phyloP scores from a whole-genome alignment of 441 rosid species.

The Gossypium schwendimanii region DNA sequence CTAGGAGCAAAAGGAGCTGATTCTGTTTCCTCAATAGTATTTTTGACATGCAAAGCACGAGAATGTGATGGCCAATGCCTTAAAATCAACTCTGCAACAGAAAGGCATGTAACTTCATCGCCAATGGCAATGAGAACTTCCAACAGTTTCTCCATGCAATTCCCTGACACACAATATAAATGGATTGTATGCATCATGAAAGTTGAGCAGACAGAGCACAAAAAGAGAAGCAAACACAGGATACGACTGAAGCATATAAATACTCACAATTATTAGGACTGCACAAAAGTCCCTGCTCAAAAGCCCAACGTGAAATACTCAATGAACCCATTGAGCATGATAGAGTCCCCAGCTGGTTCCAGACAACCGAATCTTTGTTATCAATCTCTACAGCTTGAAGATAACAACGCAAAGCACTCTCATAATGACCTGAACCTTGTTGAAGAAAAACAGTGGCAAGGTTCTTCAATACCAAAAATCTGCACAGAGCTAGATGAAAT shows the following conservation, averaged over 20 bases:
- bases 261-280: conserved; percentile 95
- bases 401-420: conserved; percentile 85
- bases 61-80: conserved; percentile 99
- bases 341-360: conserved; percentile 96
- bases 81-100: conserved; percentile 87
- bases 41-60: conserved; percentile 86
- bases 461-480: conserved; percentile 93
- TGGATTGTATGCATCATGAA: background rate
- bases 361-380: conserved; percentile 90
- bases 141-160: conserved; percentile 97
- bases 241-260: conserved; percentile 6
- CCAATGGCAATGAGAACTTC: conserved; percentile 98
- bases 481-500: conserved; percentile 22
- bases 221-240: background rate
- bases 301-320: conserved; percentile 97
- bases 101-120: conserved; percentile 96
- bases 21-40: conserved; percentile 69
- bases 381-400: conserved; percentile 99
- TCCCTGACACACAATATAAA: conserved; percentile 51
- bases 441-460: conserved; percentile 89
- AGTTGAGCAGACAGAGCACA: conserved; percentile 5
- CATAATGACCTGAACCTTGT: conserved; percentile 77
- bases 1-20: conserved; percentile 78
- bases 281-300: conserved; percentile 97
- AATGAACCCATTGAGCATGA: conserved; percentile 92